These are phyloP conservation scores for Arthroderma sp. DNA, from an alignment of 2,329 filamentous ascomycete genomes.

Conservation along the genomic window DNA sequence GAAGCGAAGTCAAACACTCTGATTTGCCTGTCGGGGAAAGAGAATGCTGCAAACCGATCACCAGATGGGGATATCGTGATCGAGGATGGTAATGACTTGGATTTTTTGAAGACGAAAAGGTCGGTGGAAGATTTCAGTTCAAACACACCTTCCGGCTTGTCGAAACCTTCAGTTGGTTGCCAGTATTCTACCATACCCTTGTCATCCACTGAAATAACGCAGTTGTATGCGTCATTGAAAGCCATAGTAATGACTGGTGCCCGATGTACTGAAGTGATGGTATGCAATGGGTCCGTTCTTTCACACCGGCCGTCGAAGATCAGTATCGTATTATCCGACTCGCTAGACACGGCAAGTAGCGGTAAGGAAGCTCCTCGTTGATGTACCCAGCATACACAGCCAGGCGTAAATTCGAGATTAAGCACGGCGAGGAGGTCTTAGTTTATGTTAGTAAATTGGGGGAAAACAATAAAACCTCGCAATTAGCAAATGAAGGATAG, in stretches of 20 bases:
- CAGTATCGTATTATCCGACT: constrained; percentile 56
- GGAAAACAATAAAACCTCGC: constrained; percentile 1
- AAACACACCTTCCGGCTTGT: constrained; percentile 86
- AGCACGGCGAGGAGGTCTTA: constrained; percentile 68
- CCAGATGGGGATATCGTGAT: constrained; percentile 78
- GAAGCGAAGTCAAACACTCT: constrained; percentile 85
- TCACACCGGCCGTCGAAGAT: constrained; percentile 88
- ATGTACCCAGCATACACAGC: constrained; percentile 85
- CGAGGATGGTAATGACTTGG: constrained; percentile 70
- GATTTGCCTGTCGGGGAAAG: constrained; percentile 85
- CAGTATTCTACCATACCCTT: constrained; percentile 96
- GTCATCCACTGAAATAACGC: constrained; percentile 79
- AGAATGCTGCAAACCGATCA: constrained; percentile 74
- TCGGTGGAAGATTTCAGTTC: constrained; percentile 87
- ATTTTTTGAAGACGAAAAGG: constrained; percentile 93
- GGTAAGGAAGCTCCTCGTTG: constrained; percentile 75
- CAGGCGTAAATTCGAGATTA: constrained; percentile 60
- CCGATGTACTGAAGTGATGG: constrained; percentile 65
- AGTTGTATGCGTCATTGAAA: constrained; percentile 81
- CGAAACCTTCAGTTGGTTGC: constrained; percentile 62
- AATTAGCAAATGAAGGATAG: background rate
- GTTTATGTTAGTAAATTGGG: constrained; percentile 2
- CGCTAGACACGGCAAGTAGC: constrained; percentile 69
- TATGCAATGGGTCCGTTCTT: constrained; percentile 60
- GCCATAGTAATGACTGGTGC: constrained; percentile 70